Percentiles rank a stretch among this genome's conserved stretches.
Conservation (phyloP, 2,329 filamentous ascomycete species). For the Hypoxylon sp. region DNA sequence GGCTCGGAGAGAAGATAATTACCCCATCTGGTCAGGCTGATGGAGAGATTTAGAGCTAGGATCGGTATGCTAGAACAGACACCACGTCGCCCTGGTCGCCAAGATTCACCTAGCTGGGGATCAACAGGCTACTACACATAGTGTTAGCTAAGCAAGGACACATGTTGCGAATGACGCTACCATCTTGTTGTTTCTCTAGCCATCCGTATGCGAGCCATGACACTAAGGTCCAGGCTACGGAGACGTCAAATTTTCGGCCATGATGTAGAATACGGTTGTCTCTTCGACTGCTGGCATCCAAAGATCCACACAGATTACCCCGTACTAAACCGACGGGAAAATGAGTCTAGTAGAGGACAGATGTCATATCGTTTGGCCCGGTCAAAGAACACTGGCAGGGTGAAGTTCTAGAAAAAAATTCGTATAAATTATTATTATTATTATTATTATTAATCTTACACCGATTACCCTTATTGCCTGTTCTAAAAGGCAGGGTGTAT, state of each 20-base stretch:
- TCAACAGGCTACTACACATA: slow-evolving; percentile 28
- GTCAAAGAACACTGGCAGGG: slow-evolving; percentile 11
- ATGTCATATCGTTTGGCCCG: background rate
- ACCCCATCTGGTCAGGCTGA: slow-evolving; percentile 25
- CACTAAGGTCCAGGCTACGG: slow-evolving; percentile 1
- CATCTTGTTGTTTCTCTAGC: slow-evolving; percentile 4
- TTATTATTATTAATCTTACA: no score
- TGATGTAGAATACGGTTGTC: slow-evolving; percentile 13
- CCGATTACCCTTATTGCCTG: no score
- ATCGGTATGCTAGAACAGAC: slow-evolving; percentile 12
- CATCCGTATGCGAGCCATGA: background rate
- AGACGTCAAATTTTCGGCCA: slow-evolving; percentile 21
- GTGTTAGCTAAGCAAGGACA: slow-evolving; percentile 20
- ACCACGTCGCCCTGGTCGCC: background rate
- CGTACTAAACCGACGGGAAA: slow-evolving; percentile 14
- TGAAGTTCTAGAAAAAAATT: slow-evolving; percentile 24
- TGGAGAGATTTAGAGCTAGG: slow-evolving; percentile 14
- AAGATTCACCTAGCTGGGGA: slow-evolving; percentile 27
- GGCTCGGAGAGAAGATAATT: slow-evolving; percentile 24
- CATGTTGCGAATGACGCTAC: slow-evolving; percentile 29
- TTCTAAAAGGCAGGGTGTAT: no score
- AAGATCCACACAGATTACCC: slow-evolving; percentile 21
- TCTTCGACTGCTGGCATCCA: slow-evolving; percentile 28
- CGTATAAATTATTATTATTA: slow-evolving; percentile 16
- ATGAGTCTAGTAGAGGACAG: background rate